Evolutionary conservation across 768 basidiomycete species (phyloP).

Genomic region (Pisolithus tinctorius): DNA sequence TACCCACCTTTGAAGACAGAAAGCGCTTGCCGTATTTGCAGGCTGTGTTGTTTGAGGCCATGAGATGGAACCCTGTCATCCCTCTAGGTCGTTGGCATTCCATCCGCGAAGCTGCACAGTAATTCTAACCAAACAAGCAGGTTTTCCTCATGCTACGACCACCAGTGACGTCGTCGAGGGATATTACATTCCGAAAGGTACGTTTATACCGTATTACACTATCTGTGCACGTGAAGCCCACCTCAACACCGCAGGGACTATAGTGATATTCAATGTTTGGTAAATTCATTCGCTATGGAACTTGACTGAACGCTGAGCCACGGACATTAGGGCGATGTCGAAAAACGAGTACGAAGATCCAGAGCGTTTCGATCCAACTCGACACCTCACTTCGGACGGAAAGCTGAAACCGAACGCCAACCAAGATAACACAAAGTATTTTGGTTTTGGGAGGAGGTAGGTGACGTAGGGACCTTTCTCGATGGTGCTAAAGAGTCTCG

Average conservation of each 20-base stretch:
- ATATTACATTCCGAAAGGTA: slow-evolving; percentile 18
- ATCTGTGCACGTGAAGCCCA: no score
- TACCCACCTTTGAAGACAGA: slow-evolving; percentile 19
- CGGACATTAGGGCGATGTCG: not conserved
- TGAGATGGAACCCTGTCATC: slow-evolving; percentile 18
- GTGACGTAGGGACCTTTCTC: not conserved
- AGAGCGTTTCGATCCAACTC: not conserved
- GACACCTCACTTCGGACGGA: not conserved
- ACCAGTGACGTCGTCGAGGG: slow-evolving; percentile 11
- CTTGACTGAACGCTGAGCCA: not conserved
- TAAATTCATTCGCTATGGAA: not conserved
- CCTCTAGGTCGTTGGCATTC: slow-evolving; percentile 13
- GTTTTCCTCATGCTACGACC: slow-evolving; percentile 15
- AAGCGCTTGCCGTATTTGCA: slow-evolving; percentile 19
- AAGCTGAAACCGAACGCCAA: not conserved
- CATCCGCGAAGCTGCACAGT: not conserved
- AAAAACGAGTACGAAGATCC: not conserved
- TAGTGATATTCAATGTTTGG: not conserved
- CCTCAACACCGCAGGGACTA: not conserved
- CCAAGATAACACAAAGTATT: not conserved
- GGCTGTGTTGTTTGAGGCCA: slow-evolving; percentile 16
- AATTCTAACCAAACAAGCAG: slow-evolving; percentile 3
- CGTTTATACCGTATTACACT: not conserved
- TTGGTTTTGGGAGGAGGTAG: slow-evolving; percentile 1
- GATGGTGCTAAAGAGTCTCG: no score